Evolutionary conservation across 768 basidiomycete species (phyloP).

Genomic region (Boletus rubescentipes): DNA sequence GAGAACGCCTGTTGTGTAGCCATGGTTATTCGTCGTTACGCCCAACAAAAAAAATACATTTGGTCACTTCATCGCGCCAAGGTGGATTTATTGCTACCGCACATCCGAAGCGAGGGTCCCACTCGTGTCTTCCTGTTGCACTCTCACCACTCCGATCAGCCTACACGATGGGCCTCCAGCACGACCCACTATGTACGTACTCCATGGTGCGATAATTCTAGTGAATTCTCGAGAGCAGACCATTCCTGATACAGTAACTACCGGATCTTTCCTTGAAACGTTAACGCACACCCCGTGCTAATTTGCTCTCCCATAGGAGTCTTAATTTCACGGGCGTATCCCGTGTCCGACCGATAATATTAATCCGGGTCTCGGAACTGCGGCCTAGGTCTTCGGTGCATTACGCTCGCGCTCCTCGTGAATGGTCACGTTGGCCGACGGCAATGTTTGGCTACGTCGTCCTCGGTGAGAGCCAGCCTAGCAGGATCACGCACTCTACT

Average conservation of each 20-base stretch:
- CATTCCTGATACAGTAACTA: conserved; percentile 2
- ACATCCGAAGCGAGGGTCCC: neutral
- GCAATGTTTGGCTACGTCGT: neutral
- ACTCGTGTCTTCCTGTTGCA: neutral
- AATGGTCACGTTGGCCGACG: neutral
- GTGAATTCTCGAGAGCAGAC: neutral
- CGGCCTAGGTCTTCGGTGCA: neutral
- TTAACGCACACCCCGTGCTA: neutral
- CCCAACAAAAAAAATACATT: neutral
- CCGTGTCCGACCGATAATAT: conserved; percentile 1
- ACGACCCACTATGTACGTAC: neutral
- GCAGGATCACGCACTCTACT: neutral
- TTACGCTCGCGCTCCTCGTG: neutral
- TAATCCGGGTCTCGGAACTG: neutral
- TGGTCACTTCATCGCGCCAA: neutral
- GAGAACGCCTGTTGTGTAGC: conserved; percentile 9
- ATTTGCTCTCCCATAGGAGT: conserved; percentile 3
- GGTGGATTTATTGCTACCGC: conserved; percentile 3
- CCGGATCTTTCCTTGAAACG: conserved; percentile 24
- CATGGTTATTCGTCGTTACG: conserved; percentile 21
- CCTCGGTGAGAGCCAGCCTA: neutral
- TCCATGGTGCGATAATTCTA: neutral
- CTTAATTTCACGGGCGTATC: conserved; percentile 6
- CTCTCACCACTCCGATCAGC: neutral
- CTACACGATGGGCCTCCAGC: neutral